Evolutionary conservation across 2,329 filamentous ascomycete genomes (phyloP).

Genomic region (Claviceps sorghi): DNA sequence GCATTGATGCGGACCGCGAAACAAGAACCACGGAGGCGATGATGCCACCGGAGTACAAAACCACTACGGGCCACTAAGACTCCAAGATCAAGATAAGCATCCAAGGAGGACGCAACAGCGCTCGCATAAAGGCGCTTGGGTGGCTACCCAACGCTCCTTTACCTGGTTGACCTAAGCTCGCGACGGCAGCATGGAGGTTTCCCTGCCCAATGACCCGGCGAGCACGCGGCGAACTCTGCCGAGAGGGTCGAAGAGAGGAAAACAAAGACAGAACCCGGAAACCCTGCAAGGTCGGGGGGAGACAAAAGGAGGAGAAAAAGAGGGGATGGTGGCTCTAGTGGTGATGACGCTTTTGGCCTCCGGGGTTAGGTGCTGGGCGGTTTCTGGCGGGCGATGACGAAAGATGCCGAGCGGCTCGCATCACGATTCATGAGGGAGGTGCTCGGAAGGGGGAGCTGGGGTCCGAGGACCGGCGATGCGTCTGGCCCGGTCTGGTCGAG

Average conservation of each 20-base stretch:
- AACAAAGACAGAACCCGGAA: neutral
- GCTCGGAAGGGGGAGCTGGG: neutral
- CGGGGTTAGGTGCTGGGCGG: neutral
- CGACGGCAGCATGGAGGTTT: too few relatives aligned
- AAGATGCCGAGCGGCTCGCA: neutral
- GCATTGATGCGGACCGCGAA: too few relatives aligned
- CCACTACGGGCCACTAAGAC: too few relatives aligned
- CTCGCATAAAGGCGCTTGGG: too few relatives aligned
- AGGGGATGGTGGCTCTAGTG: neutral
- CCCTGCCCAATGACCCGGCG: too few relatives aligned
- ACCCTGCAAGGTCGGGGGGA: neutral
- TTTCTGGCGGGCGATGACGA: constrained; percentile 2
- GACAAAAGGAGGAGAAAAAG: neutral
- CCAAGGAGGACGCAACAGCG: too few relatives aligned
- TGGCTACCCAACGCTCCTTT: neutral
- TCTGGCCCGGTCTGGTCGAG: neutral
- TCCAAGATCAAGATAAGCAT: too few relatives aligned
- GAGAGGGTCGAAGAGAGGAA: neutral
- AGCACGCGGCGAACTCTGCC: too few relatives aligned
- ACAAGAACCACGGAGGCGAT: too few relatives aligned
- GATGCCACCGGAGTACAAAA: too few relatives aligned
- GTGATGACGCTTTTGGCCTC: neutral
- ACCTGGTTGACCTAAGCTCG: too few relatives aligned
- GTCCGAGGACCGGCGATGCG: neutral
- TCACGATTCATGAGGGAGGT: neutral